Conservation (phyloP, 1,139 yeast genomes). For the Lodderomyces jiufengensis region DNA sequence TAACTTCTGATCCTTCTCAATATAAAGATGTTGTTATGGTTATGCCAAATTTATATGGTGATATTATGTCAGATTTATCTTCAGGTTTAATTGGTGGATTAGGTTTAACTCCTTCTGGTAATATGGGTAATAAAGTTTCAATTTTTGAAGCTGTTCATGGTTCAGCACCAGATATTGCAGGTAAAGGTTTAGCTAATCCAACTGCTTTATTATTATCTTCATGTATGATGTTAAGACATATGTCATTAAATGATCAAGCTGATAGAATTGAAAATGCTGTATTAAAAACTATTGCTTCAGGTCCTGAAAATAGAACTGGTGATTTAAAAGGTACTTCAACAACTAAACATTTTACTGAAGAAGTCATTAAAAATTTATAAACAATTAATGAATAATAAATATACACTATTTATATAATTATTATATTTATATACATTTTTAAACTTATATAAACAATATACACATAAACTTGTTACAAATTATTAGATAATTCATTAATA, state of each 20-base stretch:
- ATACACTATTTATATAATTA: not conserved
- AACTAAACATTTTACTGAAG: conserved; percentile 83
- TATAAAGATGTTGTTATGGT: conserved; percentile 87
- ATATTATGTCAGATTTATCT: conserved; percentile 93
- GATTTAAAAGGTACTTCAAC: conserved; percentile 93
- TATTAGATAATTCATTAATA: conserved; percentile 32
- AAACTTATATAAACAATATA: conserved; percentile 2
- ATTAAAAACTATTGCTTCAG: conserved; percentile 88
- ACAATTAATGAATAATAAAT: no score
- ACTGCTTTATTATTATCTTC: conserved; percentile 94
- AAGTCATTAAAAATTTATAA: conserved; percentile 47
- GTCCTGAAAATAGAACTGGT: conserved; percentile 88
- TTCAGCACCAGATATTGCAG: conserved; percentile 98
- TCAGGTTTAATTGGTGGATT: conserved; percentile 98
- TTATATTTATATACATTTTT: not conserved
- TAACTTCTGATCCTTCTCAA: conserved; percentile 84
- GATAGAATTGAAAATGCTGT: conserved; percentile 85
- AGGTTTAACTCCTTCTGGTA: conserved; percentile 98
- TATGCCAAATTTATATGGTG: conserved; percentile 99
- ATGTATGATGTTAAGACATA: conserved; percentile 98
- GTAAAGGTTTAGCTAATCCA: conserved; percentile 98
- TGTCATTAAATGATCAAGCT: conserved; percentile 81
- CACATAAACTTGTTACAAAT: no score
- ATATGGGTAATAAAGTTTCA: conserved; percentile 97
- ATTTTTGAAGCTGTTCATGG: conserved; percentile 99